Conservation (phyloP, 306 rosid species). For the Adenanthera pavonina region DNA sequence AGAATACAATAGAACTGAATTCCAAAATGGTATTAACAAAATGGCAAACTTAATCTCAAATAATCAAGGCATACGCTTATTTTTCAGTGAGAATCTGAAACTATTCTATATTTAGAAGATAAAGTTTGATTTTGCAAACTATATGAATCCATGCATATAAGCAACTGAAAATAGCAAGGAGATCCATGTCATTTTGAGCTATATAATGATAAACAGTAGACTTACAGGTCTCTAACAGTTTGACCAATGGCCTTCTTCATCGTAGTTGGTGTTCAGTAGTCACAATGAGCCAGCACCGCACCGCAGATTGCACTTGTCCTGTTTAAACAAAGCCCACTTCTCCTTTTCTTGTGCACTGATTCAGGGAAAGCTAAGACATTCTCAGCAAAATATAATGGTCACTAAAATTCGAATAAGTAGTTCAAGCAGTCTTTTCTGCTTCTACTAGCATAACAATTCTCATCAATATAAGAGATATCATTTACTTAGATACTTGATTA, state of each 20-base stretch:
- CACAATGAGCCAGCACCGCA: constrained; percentile 44
- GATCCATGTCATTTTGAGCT: background rate
- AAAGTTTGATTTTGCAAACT: background rate
- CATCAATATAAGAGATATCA: constrained; percentile 12
- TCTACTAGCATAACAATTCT: background rate
- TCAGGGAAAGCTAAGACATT: constrained; percentile 33
- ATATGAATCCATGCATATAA: background rate
- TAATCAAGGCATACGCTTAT: background rate
- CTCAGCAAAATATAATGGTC: constrained; percentile 19
- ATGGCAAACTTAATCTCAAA: background rate
- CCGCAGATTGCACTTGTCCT: constrained; percentile 44
- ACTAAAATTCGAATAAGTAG: constrained; percentile 22
- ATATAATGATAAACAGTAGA: constrained; percentile 19
- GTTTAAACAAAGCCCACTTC: constrained; percentile 34
- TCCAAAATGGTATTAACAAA: constrained; percentile 30
- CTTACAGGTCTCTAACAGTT: constrained; percentile 98
- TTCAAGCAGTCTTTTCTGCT: background rate
- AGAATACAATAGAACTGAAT: constrained; percentile 17
- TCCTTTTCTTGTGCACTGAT: background rate
- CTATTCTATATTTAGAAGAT: background rate
- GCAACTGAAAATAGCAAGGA: constrained; percentile 16
- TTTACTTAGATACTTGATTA: background rate
- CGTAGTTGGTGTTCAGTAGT: constrained; percentile 42
- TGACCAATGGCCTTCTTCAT: constrained; percentile 98
- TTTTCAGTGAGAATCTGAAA: background rate